Base-by-base conservation (phyloP, 139 green algal species). In the Tetratostichococcus sp. region DNA sequence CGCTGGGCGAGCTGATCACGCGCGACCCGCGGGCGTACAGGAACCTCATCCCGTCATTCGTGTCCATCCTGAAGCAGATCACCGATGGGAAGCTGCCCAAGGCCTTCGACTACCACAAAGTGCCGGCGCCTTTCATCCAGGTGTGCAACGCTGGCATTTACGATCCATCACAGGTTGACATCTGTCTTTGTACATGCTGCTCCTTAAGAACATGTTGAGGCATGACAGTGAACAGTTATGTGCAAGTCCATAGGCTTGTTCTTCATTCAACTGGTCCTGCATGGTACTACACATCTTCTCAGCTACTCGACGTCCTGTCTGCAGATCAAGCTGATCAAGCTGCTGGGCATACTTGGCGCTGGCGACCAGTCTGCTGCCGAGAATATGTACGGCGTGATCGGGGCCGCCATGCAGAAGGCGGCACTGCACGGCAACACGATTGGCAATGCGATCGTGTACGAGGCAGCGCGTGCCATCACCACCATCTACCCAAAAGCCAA, bases 51-150 rank as follows among this genome's bases (percentile, higher is more conserved):
- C 89, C 90, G 33, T 94, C 85, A 75, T 95, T 98, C 78, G 92
- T 94, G 33, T 91, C 83, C 84, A 97, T 99, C 42, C 81, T 99
- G 26, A 98, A 98, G 82, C 95, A 99, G 87, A 89, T 95, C 0
- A 75, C 84, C 0, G 92, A 98, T 84, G 86, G 92, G 69, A 87
- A 94, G 28, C 86, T 99, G 71, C 94, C 92, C 57, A 95, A 95
- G 43, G 77, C 80, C 0, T 98, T 94, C 77, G 93, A 98, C 79
- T 98, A 98, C 86, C 96, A 98, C 85, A 82, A 89, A 6, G 89
- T 87, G n/a, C 94, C 96, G 43, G 96, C 95, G 17, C 96, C 96
- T 31, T 99, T 99, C 83, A 92, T 99, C 32, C 95, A 99, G 91
- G 90, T 95, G 34, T 14, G 75, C n/a, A n/a, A n/a, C n/a, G n/a